Evolutionary conservation across 306 rosid genomes (phyloP), one percentile per base, ranked within the genome.

Genomic region (Vigna hirtella): DNA sequence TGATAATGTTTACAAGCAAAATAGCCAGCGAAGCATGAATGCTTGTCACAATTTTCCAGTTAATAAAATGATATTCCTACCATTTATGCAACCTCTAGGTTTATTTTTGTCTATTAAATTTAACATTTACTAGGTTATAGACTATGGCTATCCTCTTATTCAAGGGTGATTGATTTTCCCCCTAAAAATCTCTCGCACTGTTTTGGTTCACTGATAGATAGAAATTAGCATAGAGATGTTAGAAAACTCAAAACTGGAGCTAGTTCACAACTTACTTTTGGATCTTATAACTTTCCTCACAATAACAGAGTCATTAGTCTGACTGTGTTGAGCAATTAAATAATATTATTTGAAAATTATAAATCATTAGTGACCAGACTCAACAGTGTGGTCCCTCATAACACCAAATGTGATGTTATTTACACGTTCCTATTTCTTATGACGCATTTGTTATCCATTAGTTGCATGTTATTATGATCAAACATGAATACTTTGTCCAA

Each of bases 241-340:
- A 74, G 32, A 59, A 32, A 40, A 57, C 61, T 66, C 30, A 63
- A 70, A 55, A 77, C 70, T 57, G 61, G 56, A 58, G 24, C 73
- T 26, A 30, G 32, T 59, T 42, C 51, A 45, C 57, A 10, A 53
- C 67, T 43, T 61, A 10, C 22, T 45, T 16, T 43, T 70, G 55
- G 74, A 49, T 55, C 61, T 53, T 43, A n/a, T 72, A 18, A 65
- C 49, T 72, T 64, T 64, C 26, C 15, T 62, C 72, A 68, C 11
- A 59, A 52, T 75, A 18, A 40, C 51, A 65, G n/a, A 62, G 71
- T 2, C 10, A 57, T 66, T 15, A 36, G 30, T 62, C 34, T 59
- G 32, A 14, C 58, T 24, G 4, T 76, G 24, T 12, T 47, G 47
- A 49, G 63, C 67, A 49, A 70, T 22, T 22, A 53, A 65, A 7